phyloP scores from a whole-genome alignment of 768 basidiomycete genomes.

The Lactifluus echinatus region DNA sequence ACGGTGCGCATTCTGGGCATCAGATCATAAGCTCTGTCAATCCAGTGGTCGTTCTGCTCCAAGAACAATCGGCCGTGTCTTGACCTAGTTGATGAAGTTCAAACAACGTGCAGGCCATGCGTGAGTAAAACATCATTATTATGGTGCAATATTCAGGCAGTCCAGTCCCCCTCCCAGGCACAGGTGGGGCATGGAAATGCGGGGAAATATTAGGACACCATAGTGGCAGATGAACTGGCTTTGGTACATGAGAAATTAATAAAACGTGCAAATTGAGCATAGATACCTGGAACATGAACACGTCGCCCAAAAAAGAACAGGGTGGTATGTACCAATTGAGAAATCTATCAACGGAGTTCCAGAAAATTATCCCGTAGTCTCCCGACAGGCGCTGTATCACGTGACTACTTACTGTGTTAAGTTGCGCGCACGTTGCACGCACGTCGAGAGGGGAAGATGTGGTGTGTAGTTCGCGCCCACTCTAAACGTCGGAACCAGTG shows the following conservation, averaged over 20 bases:
- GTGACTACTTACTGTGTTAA: neutral
- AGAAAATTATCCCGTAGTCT: neutral
- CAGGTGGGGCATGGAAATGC: neutral
- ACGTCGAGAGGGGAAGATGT: neutral
- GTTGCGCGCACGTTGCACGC: neutral
- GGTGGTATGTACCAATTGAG: neutral
- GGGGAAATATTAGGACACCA: neutral
- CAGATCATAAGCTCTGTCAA: neutral
- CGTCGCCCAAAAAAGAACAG: neutral
- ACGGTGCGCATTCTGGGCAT: neutral
- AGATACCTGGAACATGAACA: neutral
- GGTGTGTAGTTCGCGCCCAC: neutral
- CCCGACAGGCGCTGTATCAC: neutral
- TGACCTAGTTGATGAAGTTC: neutral
- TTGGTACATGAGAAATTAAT: slow-evolving; percentile 2
- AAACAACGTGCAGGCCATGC: neutral
- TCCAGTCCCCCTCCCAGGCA: slow-evolving; percentile 1
- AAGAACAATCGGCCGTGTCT: neutral
- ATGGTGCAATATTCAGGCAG: neutral
- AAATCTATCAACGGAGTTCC: neutral
- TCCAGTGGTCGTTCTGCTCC: neutral
- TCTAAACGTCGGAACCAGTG: neutral
- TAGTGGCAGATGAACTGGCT: neutral
- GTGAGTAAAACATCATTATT: neutral
- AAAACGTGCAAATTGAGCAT: slow-evolving; percentile 1